These are phyloP conservation scores for Phytophthora sojae DNA, from an alignment of 352 stramenopile species.

Conservation along the genomic window DNA sequence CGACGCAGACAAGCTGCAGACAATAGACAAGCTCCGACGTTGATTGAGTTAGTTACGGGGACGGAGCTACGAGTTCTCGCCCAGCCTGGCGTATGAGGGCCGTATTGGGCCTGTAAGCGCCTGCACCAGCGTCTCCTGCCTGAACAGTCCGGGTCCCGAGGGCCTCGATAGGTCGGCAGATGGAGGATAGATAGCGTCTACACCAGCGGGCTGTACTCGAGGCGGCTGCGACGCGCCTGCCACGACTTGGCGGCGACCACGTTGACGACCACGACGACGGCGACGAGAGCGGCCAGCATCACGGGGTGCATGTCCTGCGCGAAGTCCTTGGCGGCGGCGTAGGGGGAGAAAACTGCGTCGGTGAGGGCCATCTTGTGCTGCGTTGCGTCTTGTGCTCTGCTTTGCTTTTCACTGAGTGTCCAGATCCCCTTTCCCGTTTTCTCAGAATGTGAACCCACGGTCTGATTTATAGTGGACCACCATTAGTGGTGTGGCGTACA, in stretches of 20 bases:
- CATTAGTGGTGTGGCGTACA: neutral
- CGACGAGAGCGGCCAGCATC: constrained; percentile 40
- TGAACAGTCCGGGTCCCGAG: neutral
- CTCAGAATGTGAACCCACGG: constrained; percentile 8
- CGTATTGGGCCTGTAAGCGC: neutral
- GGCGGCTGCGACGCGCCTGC: constrained; percentile 40
- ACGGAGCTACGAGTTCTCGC: constrained; percentile 1
- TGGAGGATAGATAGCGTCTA: constrained; percentile 25
- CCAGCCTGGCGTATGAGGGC: neutral
- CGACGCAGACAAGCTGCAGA: neutral
- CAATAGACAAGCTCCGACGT: constrained; percentile 2
- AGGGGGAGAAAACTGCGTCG: constrained; percentile 38
- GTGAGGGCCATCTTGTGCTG: constrained; percentile 33
- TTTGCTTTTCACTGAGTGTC: constrained; percentile 6
- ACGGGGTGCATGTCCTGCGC: constrained; percentile 42
- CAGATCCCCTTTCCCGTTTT: constrained; percentile 15
- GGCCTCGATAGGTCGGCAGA: neutral
- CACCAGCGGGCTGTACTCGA: constrained; percentile 45
- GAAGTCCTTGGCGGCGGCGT: constrained; percentile 30
- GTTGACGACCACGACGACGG: constrained; percentile 44
- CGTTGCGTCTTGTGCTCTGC: constrained; percentile 1
- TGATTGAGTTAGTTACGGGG: constrained; percentile 16
- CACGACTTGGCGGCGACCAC: constrained; percentile 49
- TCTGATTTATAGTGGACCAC: constrained; percentile 34
- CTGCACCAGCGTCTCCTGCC: neutral